Base-by-base conservation (phyloP, 805 yeast species). In the Jamesozyma rosinii region DNA sequence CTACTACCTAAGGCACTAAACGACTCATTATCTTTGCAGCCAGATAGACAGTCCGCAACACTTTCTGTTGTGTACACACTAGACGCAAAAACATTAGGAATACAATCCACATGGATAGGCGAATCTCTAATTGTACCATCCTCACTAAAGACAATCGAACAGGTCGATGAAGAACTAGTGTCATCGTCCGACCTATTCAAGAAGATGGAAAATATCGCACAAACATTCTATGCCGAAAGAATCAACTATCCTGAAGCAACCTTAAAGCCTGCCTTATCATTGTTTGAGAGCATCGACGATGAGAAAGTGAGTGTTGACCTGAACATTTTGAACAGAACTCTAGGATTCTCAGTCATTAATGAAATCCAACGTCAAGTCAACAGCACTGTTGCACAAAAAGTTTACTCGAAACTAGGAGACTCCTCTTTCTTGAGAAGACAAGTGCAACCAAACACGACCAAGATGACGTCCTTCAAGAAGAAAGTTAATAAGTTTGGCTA, bases 381-480 rank as follows among this genome's bases (percentile, higher is more conserved):
- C 64, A 70, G 78, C 35, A 85, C 94, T 1, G 79, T 92, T 43
- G 98, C 97, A 1, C 84, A 86, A 49, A 78, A 75, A 53, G 66
- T 83, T 14, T 82, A 82, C 54, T 77, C 90, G 1, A 75, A 73
- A 3, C 68, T 90, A 33, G 96, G 97, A 0, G 88, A 83, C 50
- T 64, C 70, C 41, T 85, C 97, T 0, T 75, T 92, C 37, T 74
- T 92, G 55, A 81, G 97, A 64, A 83, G 94, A 58, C 95, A 89
- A 52, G 74, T 84, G 2, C 76, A 83, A 49, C 98, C 98, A 21
- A 78, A 90, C 3, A 67, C 81, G 44, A 81, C 80, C 30, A 84
- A 88, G 56, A 70, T 90, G 64, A 92, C 85, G 55, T 75, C 83
- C 2, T 83, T 92, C 59, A 77, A 81, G 41, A 74, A 78, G 49